These are phyloP conservation scores for Perkinsela sp. DNA, from an alignment of 208 protist genomes.

Conservation along the genomic window DNA sequence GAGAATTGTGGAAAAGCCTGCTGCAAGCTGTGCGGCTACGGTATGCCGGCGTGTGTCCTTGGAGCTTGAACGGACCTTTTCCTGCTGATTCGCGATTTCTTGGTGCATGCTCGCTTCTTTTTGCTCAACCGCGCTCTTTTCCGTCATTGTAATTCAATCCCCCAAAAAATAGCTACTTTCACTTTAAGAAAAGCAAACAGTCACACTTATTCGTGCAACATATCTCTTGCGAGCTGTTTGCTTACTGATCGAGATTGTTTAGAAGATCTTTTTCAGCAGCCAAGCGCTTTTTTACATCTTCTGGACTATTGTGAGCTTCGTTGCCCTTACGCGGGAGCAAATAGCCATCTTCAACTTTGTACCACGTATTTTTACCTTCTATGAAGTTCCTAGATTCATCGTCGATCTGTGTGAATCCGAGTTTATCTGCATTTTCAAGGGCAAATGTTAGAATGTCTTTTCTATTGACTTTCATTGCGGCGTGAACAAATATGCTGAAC, in stretches of 20 bases:
- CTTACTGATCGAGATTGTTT: neutral
- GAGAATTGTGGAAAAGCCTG: neutral
- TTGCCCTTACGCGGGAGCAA: slow-evolving; percentile 55
- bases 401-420: slow-evolving; percentile 53
- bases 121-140: too few species aligned
- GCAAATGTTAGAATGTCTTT: slow-evolving; percentile 50
- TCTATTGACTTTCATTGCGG: slow-evolving; percentile 45
- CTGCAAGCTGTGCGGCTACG: neutral
- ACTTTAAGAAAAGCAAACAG: too few species aligned
- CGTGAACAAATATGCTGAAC: slow-evolving; percentile 54
- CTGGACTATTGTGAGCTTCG: slow-evolving; percentile 16
- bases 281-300: neutral
- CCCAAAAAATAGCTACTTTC: too few species aligned
- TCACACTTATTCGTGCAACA: too few species aligned
- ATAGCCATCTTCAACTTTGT: slow-evolving; percentile 28
- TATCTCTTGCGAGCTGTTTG: too few species aligned
- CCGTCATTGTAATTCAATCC: too few species aligned
- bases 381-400: slow-evolving; percentile 39
- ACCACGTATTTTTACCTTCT: slow-evolving; percentile 43
- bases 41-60: too few species aligned
- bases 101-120: too few species aligned
- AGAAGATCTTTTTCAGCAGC: neutral
- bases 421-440: slow-evolving; percentile 25
- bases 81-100: too few species aligned
- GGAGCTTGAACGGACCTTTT: too few species aligned